Evolutionary conservation across 164 flowering plant species (phyloP).

Genomic region (Saururus chinensis): DNA sequence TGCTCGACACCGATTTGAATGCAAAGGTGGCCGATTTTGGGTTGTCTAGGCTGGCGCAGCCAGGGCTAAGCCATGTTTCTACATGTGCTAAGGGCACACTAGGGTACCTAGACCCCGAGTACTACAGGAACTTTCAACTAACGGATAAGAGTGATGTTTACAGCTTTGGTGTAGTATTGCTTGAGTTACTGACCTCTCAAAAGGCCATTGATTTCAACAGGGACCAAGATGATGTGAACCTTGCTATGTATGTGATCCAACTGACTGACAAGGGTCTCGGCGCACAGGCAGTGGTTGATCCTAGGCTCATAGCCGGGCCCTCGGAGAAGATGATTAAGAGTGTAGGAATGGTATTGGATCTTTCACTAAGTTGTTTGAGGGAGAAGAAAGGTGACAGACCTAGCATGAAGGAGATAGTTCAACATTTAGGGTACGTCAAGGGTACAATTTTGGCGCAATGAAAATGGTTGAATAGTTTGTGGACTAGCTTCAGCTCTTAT

Average conservation of each 20-base stretch:
- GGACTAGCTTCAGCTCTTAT: not conserved
- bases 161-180: slow-evolving; percentile 62
- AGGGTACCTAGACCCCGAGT: slow-evolving; percentile 70
- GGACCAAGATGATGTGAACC: slow-evolving; percentile 39
- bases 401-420: slow-evolving; percentile 48
- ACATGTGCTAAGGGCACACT: slow-evolving; percentile 72
- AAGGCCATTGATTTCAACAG: slow-evolving; percentile 52
- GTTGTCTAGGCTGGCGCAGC: slow-evolving; percentile 45
- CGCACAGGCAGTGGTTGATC: slow-evolving; percentile 39
- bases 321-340: slow-evolving; percentile 13
- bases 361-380: slow-evolving; percentile 45
- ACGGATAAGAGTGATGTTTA: slow-evolving; percentile 75
- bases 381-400: slow-evolving; percentile 61
- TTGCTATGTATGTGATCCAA: slow-evolving; percentile 32
- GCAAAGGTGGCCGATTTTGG: slow-evolving; percentile 68
- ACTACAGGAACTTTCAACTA: slow-evolving; percentile 47
- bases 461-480: not conserved
- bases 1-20: slow-evolving; percentile 42
- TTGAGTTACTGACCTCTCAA: slow-evolving; percentile 52
- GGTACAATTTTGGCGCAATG: not conserved
- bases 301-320: slow-evolving; percentile 15
- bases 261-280: slow-evolving; percentile 16
- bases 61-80: slow-evolving; percentile 54
- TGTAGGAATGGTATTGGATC: slow-evolving; percentile 23
- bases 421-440: slow-evolving; percentile 21